A percentile compares a stretch with the other conserved stretches of the same genome.
These are phyloP conservation scores for Pseudisothecium myosuroides DNA, from an alignment of 225 moss, liverwort and hornwort genomes.

Conservation along the genomic window DNA sequence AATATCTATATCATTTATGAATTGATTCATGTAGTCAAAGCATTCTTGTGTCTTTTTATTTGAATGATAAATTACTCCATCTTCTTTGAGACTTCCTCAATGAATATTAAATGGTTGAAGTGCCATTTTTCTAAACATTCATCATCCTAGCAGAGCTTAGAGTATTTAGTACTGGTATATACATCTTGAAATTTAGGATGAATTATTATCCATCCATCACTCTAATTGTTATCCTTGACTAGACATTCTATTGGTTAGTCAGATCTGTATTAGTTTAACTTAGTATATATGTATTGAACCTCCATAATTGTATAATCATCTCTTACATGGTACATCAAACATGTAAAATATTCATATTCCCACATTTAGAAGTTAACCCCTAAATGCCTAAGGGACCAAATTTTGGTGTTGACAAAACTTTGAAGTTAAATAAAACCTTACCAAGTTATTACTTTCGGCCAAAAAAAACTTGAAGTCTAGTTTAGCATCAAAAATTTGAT, in stretches of 20 bases:
- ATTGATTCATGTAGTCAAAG: neutral
- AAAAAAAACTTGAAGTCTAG: too few relatives aligned
- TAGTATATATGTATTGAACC: neutral
- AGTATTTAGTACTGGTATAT: neutral
- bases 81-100: neutral
- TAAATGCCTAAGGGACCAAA: fast-evolving
- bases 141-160: neutral
- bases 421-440: neutral
- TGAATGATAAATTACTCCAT: neutral
- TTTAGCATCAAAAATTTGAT: neutral
- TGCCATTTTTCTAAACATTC: neutral
- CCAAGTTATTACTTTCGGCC: neutral
- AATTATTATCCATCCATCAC: neutral
- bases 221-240: fast-evolving
- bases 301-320: neutral
- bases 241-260: neutral
- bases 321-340: neutral
- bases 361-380: neutral
- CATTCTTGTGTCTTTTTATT: neutral
- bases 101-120: neutral
- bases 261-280: neutral
- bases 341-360: neutral
- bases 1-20: neutral
- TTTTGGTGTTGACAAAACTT: neutral
- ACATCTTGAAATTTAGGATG: neutral